Conservation (phyloP, 2,329 filamentous ascomycete species). For the Fonsecaea pedrosoi region DNA sequence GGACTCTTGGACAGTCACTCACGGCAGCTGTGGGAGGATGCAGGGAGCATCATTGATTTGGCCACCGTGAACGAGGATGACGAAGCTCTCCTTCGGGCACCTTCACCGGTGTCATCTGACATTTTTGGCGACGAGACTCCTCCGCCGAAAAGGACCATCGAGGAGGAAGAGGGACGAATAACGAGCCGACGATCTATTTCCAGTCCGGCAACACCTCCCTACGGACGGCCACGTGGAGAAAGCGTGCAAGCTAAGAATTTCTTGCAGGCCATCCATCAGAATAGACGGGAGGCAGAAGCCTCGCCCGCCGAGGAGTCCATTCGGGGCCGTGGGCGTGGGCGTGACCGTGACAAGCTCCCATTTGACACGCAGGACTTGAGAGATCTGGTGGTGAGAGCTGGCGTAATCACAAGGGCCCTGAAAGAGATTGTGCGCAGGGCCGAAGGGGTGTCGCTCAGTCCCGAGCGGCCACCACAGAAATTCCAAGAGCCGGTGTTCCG, state of each 20-base stretch:
- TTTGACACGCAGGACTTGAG: constrained; percentile 70
- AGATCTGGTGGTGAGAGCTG: constrained; percentile 63
- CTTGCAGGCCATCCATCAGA: constrained; percentile 65
- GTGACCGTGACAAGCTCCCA: constrained; percentile 60
- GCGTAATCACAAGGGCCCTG: constrained; percentile 56
- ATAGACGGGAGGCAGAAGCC: constrained; percentile 45
- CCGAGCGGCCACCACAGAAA: constrained; percentile 37
- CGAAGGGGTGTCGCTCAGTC: constrained; percentile 51
- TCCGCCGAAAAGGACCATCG: constrained; percentile 27
- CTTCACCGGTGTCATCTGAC: constrained; percentile 63
- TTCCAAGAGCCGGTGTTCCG: constrained; percentile 55
- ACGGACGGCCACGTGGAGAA: constrained; percentile 59
- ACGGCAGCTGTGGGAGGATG: constrained; percentile 66
- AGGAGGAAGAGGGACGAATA: constrained; percentile 27
- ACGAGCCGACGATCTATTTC: constrained; percentile 38
- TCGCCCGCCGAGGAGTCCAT: constrained; percentile 43
- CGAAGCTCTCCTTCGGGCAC: constrained; percentile 55
- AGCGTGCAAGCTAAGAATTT: constrained; percentile 67
- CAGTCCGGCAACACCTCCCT: constrained; percentile 37
- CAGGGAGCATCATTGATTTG: constrained; percentile 70
- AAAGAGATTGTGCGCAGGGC: constrained; percentile 59
- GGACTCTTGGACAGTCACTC: constrained; percentile 62
- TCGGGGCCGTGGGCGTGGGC: constrained; percentile 38
- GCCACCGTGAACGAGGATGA: constrained; percentile 70
- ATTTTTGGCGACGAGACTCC: constrained; percentile 57